Evolutionary conservation across 1,284 basidiomycete genomes (phyloP).

Genomic region (Fomitopsis betulina): DNA sequence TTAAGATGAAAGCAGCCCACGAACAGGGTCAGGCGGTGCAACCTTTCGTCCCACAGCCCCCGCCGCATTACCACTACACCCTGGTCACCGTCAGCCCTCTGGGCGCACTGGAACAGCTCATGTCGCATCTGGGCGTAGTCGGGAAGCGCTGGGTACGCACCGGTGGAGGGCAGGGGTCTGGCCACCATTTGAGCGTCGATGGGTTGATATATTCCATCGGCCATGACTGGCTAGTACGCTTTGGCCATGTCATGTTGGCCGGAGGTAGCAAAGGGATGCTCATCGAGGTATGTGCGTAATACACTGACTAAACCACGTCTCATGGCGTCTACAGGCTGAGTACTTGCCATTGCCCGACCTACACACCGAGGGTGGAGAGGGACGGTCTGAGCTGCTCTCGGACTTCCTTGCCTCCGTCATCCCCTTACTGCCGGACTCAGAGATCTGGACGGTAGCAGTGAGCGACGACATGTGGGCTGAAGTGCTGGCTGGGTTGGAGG

Average conservation of each 20-base stretch:
- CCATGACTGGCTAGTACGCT: conserved; percentile 74
- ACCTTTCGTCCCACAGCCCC: conserved; percentile 16
- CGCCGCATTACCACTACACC: conserved; percentile 68
- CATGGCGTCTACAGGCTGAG: conserved; percentile 48
- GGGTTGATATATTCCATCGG: conserved; percentile 68
- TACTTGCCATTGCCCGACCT: conserved; percentile 69
- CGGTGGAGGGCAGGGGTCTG: conserved; percentile 38
- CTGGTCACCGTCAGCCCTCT: conserved; percentile 70
- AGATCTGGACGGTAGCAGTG: conserved; percentile 69
- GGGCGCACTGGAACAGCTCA: conserved; percentile 64
- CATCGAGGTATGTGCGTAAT: conserved; percentile 52
- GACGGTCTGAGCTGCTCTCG: conserved; percentile 65
- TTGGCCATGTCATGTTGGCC: conserved; percentile 68
- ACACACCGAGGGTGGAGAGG: conserved; percentile 52
- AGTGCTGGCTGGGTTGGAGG: conserved; percentile 68
- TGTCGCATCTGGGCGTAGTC: conserved; percentile 59
- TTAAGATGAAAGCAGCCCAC: conserved; percentile 43
- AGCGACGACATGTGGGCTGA: conserved; percentile 75
- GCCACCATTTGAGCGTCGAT: conserved; percentile 65
- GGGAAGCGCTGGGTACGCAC: conserved; percentile 48
- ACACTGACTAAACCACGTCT: background rate
- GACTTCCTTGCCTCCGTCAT: conserved; percentile 68
- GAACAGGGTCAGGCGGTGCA: conserved; percentile 15
- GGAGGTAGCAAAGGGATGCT: conserved; percentile 77
- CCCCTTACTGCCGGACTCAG: conserved; percentile 64